Base-by-base conservation (phyloP, 225 moss, liverwort and hornwort genomes). In the Bryum argenteum region DNA sequence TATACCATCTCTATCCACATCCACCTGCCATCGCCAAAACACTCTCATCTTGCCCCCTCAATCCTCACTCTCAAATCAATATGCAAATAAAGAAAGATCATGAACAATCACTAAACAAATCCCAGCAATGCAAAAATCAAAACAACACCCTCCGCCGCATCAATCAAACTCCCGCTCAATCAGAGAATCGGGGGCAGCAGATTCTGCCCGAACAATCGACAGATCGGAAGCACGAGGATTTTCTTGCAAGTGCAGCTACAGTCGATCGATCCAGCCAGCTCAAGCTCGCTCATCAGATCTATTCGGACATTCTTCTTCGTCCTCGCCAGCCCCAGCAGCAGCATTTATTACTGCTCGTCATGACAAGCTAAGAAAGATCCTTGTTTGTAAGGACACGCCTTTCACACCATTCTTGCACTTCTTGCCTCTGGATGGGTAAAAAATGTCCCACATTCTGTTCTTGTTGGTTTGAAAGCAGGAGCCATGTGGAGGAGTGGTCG, bases 401-500 rank as follows among this genome's bases (percentile, higher is more conserved):
- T 72, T 79, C 66, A 80, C 61, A 73, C 61, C 79, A 73, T 70
- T 51, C 66, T 8, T 80, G 33, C 33, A 33, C 33, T 33, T 33
- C 33, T 33, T 33, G 28, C 28, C 33, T 33, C 3, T 53, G 23
- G n/a, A 42, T 23, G n/a, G 24, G 72, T 12, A 66, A 50, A 61
- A 33, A 28, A 64, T 64, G 63, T 20, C 53, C 15, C 15, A 2
- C 14, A 12, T 47, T 47, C 15, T 14, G 11, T 45, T 45, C 4
- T 0, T 3, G 22, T 52, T 56, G 58, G 61, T 58, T 67, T 63
- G 60, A 59, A 54, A 33, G 33, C 33, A 33, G 33, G 33, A 4
- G 71, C 20, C 17, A 86, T 83, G 86, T 83, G 75, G 83, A 83
- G 54, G 75, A 69, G 61, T 61, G 73, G 44, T 61, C 75, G 83